These are phyloP conservation scores for Strigomonas galati DNA, from an alignment of 208 protist species.

Conservation along the genomic window DNA sequence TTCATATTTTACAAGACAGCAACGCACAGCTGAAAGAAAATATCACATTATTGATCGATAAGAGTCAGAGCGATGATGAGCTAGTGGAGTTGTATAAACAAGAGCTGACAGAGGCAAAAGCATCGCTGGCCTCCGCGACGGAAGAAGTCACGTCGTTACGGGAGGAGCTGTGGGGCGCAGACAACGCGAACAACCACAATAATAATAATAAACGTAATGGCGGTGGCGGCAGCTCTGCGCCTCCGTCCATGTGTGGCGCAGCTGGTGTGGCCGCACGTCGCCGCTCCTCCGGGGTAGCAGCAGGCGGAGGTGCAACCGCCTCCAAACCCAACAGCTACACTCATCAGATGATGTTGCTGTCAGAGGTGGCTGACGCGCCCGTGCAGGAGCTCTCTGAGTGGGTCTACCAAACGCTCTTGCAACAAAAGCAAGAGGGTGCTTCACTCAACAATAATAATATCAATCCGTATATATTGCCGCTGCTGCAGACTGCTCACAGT, in stretches of 20 bases:
- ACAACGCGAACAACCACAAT: not conserved
- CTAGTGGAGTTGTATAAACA: slow-evolving; percentile 5
- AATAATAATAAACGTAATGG: slow-evolving; percentile 7
- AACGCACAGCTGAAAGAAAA: not conserved
- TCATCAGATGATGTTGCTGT: no score
- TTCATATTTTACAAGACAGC: not conserved
- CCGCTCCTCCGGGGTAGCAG: no score
- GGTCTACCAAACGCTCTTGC: not conserved
- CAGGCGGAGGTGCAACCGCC: no score
- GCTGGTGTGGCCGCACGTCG: no score
- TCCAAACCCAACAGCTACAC: no score
- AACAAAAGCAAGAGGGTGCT: not conserved
- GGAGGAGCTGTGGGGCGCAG: not conserved
- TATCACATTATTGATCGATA: not conserved
- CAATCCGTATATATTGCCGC: not conserved
- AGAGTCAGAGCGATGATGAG: slow-evolving; percentile 3
- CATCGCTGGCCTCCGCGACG: not conserved
- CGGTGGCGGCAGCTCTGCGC: no score
- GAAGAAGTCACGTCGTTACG: not conserved
- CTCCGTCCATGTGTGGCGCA: no score
- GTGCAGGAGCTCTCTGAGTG: not conserved
- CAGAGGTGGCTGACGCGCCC: no score
- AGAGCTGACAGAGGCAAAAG: not conserved
- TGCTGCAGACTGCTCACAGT: not conserved
- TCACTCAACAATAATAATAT: not conserved